phyloP scores from a whole-genome alignment of 257 asterid genomes.

The Cynanchum wilfordii region DNA sequence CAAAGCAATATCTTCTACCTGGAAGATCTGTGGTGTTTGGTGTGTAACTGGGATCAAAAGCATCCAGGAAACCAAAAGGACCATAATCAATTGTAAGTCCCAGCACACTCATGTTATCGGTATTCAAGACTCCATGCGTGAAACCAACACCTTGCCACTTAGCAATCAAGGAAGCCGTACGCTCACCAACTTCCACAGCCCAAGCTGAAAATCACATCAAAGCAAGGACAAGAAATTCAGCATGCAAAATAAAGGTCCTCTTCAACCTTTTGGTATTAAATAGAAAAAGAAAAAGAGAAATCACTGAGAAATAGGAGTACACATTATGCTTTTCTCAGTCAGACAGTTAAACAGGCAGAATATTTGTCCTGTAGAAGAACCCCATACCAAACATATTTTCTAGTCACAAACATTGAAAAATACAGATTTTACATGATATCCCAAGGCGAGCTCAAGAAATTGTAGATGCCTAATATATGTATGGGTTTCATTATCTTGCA shows the following conservation, averaged over 20 bases:
- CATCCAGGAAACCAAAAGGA: constrained; percentile 96
- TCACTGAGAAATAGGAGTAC: neutral
- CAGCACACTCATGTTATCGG: constrained; percentile 95
- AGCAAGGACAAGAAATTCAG: constrained; percentile 1
- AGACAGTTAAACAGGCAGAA: neutral
- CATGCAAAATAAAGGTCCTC: neutral
- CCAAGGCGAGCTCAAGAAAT: neutral
- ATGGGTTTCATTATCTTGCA: neutral
- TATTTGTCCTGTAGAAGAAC: neutral
- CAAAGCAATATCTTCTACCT: constrained; percentile 92
- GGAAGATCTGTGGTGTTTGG: constrained; percentile 99
- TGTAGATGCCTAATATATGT: neutral
- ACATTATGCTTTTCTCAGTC: neutral
- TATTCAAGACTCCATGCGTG: constrained; percentile 97
- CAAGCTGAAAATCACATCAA: constrained; percentile 61
- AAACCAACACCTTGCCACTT: constrained; percentile 99
- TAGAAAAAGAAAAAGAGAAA: neutral
- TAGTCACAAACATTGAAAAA: neutral
- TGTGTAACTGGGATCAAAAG: constrained; percentile 96
- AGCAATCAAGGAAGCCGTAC: constrained; percentile 86
- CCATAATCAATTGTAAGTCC: constrained; percentile 98
- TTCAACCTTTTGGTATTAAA: neutral
- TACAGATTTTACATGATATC: neutral
- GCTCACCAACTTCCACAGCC: constrained; percentile 96
- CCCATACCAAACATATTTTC: neutral